A percentile compares a stretch with the other conserved stretches of the same genome.
Evolutionary conservation across 108 stramenopile genomes (phyloP).

Genomic region (Cyclotella choctawhatcheeana): DNA sequence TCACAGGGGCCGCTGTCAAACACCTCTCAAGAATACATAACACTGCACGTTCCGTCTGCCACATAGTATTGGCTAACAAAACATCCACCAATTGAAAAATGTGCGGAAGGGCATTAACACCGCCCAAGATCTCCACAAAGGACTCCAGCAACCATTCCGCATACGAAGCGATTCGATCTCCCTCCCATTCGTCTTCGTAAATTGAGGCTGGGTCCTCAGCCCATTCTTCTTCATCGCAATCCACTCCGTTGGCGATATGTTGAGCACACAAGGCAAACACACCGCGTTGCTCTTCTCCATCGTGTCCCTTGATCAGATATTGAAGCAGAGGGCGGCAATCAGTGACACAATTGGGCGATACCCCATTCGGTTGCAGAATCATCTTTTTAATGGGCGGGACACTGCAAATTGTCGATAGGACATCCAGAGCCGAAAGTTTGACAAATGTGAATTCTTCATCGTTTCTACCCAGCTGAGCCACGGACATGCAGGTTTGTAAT

Average conservation of each 20-base stretch:
- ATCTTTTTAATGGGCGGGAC: slow-evolving; percentile 61
- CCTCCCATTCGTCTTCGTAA: slow-evolving; percentile 58
- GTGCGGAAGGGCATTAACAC: slow-evolving; percentile 40
- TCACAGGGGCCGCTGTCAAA: slow-evolving; percentile 62
- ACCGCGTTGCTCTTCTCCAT: slow-evolving; percentile 26
- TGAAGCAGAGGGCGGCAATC: slow-evolving; percentile 24
- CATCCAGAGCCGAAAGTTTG: slow-evolving; percentile 58
- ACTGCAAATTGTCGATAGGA: slow-evolving; percentile 49
- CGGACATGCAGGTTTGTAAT: slow-evolving; percentile 50
- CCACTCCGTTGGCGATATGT: slow-evolving; percentile 31
- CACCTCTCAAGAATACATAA: slow-evolving; percentile 66
- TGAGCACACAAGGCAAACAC: slow-evolving; percentile 45
- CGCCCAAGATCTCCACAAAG: slow-evolving; percentile 63
- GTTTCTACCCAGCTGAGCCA: slow-evolving; percentile 25
- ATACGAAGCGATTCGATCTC: slow-evolving; percentile 57
- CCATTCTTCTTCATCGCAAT: slow-evolving; percentile 65
- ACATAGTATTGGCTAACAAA: slow-evolving; percentile 32
- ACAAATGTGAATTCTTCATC: too few relatives aligned
- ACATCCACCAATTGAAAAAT: slow-evolving; percentile 60
- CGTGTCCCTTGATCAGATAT: slow-evolving; percentile 47
- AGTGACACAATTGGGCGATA: slow-evolving; percentile 5
- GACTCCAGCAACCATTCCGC: slow-evolving; percentile 62
- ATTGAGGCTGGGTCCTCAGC: slow-evolving; percentile 50
- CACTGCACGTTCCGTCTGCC: slow-evolving; percentile 56
- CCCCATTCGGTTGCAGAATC: slow-evolving; percentile 8